Base-by-base conservation (phyloP, 768 basidiomycete genomes). In the Termitomyces sp. region DNA sequence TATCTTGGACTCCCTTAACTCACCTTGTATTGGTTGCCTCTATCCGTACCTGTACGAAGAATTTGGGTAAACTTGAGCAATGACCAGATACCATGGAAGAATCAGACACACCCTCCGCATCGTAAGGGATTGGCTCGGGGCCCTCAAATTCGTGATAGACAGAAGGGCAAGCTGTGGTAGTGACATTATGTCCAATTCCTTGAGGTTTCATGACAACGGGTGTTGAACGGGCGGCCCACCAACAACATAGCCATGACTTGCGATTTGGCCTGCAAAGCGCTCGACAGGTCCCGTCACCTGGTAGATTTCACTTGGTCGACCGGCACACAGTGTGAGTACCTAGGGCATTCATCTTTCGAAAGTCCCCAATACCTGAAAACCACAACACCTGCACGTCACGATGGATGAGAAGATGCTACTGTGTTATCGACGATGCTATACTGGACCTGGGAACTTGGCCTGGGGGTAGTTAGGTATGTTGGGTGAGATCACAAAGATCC, bases 221-320 rank as follows among this genome's bases (percentile, higher is more conserved):
- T 40, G n/a, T n/a, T n/a, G n/a, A n/a, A n/a, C n/a, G n/a, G n/a
- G n/a, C n/a, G 22, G 69, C 86, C 30, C 54, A 89, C 91, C 91
- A 12, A 91, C 90, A 47, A 93, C 82, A 63, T 83, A 92, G 62
- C 92, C 92, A 32, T 93, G 88, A 60, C 88, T 91, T 9, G 92
- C 93, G 63, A 95, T 93, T 73, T 91, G 89, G 14, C 89, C 86
- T 0, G 89, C 90, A 67, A 91, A 93, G 50, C 95, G 84, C 69
- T 95, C 94, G n/a, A 96, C 95, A 36, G 95, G 95, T 0, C 93
- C 93, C n/a, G 93, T 95, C 2, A 95, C 93, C 70, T 93, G 91
- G 69, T 97, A 98, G 55, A 98, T 98, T 75, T 96, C 95, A 66
- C 93, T 94, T 66, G 18, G 55, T 18, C 51, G 13, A 46, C 20